Evolutionary conservation across 2,329 filamentous ascomycete genomes (phyloP), one percentile per base, ranked within the genome.

Genomic region (Cyphellophora europaea): DNA sequence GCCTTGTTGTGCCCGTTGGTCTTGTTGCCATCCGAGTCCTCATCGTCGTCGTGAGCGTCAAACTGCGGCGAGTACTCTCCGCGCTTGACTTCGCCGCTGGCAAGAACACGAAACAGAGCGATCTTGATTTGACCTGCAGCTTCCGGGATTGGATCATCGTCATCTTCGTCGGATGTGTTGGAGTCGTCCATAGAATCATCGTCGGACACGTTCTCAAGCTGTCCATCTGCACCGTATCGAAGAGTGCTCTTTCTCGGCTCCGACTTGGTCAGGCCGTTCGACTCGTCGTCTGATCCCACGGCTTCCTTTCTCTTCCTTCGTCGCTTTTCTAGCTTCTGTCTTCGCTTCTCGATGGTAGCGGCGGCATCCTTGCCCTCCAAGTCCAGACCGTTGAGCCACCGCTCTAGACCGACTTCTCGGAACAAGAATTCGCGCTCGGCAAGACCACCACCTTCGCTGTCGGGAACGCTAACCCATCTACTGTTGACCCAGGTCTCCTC

Each of bases 401-500:
- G 73, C 63, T 98, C 91, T 35, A 98, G 66, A 2, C 91, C 91
- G 31, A 98, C 91, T 59, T 98, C 91, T 37, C 89, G 83, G 63
- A 98, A 98, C 45, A 98, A 66, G 50, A 98, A 98, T 56, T 98
- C 91, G 45, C 91, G 78, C 66, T 98, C 91, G 18, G 91, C 91
- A 30, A 98, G 74, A 27, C 91, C 91, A 32, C 91, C 91, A 19
- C 89, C 89, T 61, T 96, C 89, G 15, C 81, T 77, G 17, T 88
- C 80, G 3, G 89, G 86, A 5, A 98, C 78, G 54, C 93, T 89
- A 32, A 98, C 91, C 91, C 91, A 98, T 50, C 91, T 74, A 37
- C 87, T 95, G 54, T 96, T 98, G 15, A 98, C 93, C 91, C 91
- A 98, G 2, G 91, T 98, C 63, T 98, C 91, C 56, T 96, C 91